Conservation (phyloP, 192 early-diverging fungal species). For the Entomortierella lignicola region DNA sequence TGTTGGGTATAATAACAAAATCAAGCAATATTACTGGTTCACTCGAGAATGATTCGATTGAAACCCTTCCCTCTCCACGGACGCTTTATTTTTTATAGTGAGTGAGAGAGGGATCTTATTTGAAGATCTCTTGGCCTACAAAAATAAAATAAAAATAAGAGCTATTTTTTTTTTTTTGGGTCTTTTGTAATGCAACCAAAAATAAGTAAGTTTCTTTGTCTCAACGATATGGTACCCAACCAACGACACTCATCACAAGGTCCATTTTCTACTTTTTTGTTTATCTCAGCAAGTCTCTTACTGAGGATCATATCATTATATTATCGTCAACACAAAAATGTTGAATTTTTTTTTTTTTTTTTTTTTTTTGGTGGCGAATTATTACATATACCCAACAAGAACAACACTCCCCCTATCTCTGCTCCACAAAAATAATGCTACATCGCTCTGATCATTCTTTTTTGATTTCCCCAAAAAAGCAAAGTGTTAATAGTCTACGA, state of each 20-base stretch:
- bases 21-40: slow-evolving; percentile 34
- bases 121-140: neutral
- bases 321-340: too few species aligned
- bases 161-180: neutral
- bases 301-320: too few species aligned
- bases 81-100: neutral
- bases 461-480: neutral
- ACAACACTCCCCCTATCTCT: too few species aligned
- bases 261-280: neutral
- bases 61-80: slow-evolving; percentile 18
- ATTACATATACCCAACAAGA: too few species aligned
- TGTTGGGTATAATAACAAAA: slow-evolving; percentile 16
- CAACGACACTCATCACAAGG: too few species aligned
- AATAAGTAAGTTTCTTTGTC: too few species aligned
- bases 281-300: too few species aligned
- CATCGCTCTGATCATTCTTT: neutral
- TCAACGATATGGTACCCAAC: too few species aligned
- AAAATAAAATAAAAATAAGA: slow-evolving; percentile 10
- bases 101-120: neutral
- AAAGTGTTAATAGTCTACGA: neutral
- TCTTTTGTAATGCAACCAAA: neutral
- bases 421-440: too few species aligned
- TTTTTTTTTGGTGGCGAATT: neutral
- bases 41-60: slow-evolving; percentile 24
- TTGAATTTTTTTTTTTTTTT: neutral